Percentiles rank a stretch among this genome's conserved stretches.
These are phyloP conservation scores for Schizonepeta tenuifolia DNA, from an alignment of 257 asterid species.

Conservation along the genomic window DNA sequence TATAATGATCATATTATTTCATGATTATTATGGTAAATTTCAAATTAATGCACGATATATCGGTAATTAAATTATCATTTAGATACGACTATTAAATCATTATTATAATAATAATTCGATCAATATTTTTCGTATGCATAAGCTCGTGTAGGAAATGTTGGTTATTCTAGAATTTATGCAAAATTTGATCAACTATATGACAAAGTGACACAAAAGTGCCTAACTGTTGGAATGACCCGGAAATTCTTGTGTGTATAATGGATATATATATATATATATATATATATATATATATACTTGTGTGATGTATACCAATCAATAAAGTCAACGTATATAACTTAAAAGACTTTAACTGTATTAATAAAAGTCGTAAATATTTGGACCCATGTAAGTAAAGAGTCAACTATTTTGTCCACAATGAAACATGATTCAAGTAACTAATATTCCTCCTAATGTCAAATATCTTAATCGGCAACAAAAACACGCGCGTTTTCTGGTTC, in stretches of 20 bases:
- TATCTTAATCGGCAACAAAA: slow-evolving; percentile 26
- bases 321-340: neutral
- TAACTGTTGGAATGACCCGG: neutral
- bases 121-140: too few species aligned
- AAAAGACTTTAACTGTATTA: neutral
- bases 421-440: slow-evolving; percentile 7
- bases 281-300: too few species aligned
- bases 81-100: too few species aligned
- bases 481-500: slow-evolving; percentile 38
- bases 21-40: too few species aligned
- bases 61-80: too few species aligned
- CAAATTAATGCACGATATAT: too few species aligned
- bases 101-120: too few species aligned
- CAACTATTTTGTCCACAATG: slow-evolving; percentile 21
- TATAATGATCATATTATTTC: too few species aligned
- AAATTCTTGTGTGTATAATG: neutral
- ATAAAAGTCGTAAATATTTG: slow-evolving; percentile 23
- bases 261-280: too few species aligned
- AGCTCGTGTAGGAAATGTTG: too few species aligned
- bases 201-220: slow-evolving; percentile 18
- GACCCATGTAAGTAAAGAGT: slow-evolving; percentile 22
- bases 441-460: neutral
- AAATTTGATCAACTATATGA: slow-evolving; percentile 3
- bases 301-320: neutral
- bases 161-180: neutral